A percentile compares a stretch with the other conserved stretches of the same genome.
Conservation (phyloP, 2,329 filamentous ascomycete genomes). For the Immersiporthe knoxdaviesiana region DNA sequence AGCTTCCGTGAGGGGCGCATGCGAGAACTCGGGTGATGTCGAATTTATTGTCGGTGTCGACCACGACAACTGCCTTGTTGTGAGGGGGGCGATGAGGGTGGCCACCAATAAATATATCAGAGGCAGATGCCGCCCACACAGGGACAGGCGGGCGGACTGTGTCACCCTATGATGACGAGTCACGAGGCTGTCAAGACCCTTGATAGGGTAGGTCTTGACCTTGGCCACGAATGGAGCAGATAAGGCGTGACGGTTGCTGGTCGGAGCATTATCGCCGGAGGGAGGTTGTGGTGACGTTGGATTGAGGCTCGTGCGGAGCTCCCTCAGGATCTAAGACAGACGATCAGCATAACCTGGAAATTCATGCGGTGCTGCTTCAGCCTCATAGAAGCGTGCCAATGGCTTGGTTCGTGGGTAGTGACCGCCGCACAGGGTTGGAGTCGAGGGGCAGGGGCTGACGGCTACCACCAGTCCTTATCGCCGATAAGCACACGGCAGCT, state of each 20-base stretch:
- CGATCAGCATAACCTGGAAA: conserved; percentile 24
- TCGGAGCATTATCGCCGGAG: conserved; percentile 24
- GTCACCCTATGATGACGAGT: conserved; percentile 52
- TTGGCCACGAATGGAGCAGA: conserved; percentile 20
- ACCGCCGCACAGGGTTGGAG: conserved; percentile 10
- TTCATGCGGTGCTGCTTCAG: conserved; percentile 13
- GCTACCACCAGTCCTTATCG: conserved; percentile 10
- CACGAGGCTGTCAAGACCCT: conserved; percentile 51
- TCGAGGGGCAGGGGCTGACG: conserved; percentile 20
- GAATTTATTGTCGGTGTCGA: conserved; percentile 61
- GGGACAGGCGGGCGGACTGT: conserved; percentile 49
- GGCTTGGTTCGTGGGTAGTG: conserved; percentile 2
- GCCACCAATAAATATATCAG: conserved; percentile 61
- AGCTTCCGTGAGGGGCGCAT: conserved; percentile 17
- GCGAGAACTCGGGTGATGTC: conserved; percentile 52
- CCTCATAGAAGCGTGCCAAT: conserved; percentile 7
- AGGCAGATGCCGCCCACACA: conserved; percentile 57
- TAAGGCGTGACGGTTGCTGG: conserved; percentile 25
- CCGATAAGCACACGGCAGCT: conserved; percentile 18
- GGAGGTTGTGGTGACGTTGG: conserved; percentile 22
- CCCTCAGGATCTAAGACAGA: conserved; percentile 34
- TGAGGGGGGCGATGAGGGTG: conserved; percentile 52
- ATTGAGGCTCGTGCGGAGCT: conserved; percentile 34
- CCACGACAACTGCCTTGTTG: conserved; percentile 52
- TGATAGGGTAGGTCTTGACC: conserved; percentile 43